These are phyloP conservation scores for Sclerotinia glacialis DNA, from an alignment of 2,329 filamentous ascomycete genomes.

Conservation along the genomic window DNA sequence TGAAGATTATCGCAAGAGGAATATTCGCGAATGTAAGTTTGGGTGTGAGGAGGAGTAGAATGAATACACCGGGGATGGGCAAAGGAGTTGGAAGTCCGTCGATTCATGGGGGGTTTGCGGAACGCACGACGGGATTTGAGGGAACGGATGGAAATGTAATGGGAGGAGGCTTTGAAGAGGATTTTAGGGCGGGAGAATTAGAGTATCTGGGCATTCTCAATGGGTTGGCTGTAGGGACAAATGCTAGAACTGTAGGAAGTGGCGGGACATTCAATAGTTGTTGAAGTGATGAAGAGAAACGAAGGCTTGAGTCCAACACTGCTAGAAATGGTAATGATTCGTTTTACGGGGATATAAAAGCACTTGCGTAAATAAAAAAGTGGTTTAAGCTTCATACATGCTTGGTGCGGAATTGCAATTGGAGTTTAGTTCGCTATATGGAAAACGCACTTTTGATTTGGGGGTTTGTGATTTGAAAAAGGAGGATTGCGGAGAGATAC, in stretches of 20 bases:
- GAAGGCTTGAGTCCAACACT: neutral
- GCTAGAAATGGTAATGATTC: neutral
- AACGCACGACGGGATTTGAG: neutral
- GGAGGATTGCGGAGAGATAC: too few relatives aligned
- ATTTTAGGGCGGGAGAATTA: neutral
- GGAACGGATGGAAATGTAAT: neutral
- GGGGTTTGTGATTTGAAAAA: too few relatives aligned
- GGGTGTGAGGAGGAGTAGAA: neutral
- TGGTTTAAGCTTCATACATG: too few relatives aligned
- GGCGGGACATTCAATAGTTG: neutral
- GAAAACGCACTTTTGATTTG: too few relatives aligned
- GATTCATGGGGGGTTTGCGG: neutral
- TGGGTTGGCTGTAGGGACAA: neutral
- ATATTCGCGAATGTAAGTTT: conserved; percentile 22
- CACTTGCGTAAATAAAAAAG: rapidly evolving
- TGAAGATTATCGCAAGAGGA: conserved; percentile 29
- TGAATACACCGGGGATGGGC: neutral
- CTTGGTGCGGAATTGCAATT: neutral
- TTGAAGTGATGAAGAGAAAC: neutral
- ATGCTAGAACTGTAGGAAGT: neutral
- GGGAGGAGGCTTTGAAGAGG: neutral
- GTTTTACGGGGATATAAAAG: too few relatives aligned
- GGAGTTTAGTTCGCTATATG: too few relatives aligned
- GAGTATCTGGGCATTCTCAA: conserved; percentile 10
- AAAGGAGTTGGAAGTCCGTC: neutral